Base-by-base conservation (phyloP, 768 basidiomycete genomes). In the Leccinum variicolor region DNA sequence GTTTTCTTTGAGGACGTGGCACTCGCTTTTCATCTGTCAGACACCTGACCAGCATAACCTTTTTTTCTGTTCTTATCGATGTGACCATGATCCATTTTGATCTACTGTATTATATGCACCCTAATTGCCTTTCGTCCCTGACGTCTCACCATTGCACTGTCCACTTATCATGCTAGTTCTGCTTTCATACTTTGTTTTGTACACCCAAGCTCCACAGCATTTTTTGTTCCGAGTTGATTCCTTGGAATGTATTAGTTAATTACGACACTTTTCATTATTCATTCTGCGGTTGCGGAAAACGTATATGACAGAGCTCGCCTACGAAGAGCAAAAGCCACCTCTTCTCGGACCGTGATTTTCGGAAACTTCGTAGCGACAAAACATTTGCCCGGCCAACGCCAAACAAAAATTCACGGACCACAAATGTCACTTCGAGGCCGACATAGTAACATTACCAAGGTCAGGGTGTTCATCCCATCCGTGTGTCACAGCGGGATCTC, bases 211-310 rank as follows among this genome's bases (percentile, higher is more conserved):
- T 29, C 26, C n/a, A 41, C 19, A 41, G 41, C 41, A 41, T 36
- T 36, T 41, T 41, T 41, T 41, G 41, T 26, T n/a, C 21, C 45
- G 6, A 28, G n/a, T 36, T 14, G 26, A 52, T 17, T 56, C 50
- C 26, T 56, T 57, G 53, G 21, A 57, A 55, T 66, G 55, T 52
- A 66, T 63, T 55, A 52, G 23, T 39, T 53, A 26, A 25, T 39
- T n/a, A 39, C 36, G 4, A 7, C 17, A 15, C 36, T 17, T 36
- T 36, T 17, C 15, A 17, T 36, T 17, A 36, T 17, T 36, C 8
- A 36, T 8, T 36, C 3, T 36, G 34, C 15, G 6, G 34, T 15
- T 34, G 11, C 14, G 33, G 33, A 13, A 31, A 31, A 31, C 14
- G n/a, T n/a, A 14, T 15, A 3, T 8, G 15, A 36, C 34, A 17